Evolutionary conservation across 805 yeast species (phyloP), one percentile per base, ranked within the genome.

Genomic region (Saccharomycopsis olivae): DNA sequence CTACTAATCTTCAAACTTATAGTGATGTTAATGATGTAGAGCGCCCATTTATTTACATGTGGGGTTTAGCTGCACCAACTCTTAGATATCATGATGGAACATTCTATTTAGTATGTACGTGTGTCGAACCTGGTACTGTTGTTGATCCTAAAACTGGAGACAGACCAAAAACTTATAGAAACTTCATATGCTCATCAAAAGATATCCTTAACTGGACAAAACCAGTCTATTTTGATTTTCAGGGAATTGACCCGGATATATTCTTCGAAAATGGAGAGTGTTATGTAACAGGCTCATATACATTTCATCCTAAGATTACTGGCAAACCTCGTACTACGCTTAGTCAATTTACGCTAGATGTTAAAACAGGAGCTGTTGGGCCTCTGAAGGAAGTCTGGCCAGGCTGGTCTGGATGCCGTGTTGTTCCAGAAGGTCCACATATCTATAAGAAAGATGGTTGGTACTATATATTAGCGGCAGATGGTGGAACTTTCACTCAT

Each of bases 211-310:
- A 35, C 19, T 42, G 43, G 46, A 34, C 46, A 5, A 31, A 42
- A 6, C 46, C 43, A 2, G 32, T 42, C 9, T 42, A 31, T 17
- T 42, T 42, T 35, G 46, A 42, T 3, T 42, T 42, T 24, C 43
- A 34, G n/a, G 46, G 46, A 5, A 42, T 42, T 8, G 46, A 42
- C 16, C 46, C 46, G 2, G 46, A 42, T 20, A 34, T 42, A 15
- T 42, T 23, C 14, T 42, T 42, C 24, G 41, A 41, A n/a, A 16
- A 34, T 11, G 23, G 19, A 19, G 25, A 34, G 15, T 21, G n/a
- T n/a, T 42, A 42, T 29, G 23, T 42, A 9, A 35, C 43, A 9
- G 46, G 46, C 2, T 42, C 46, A 3, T 42, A 34, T 23, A 38
- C 39, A 2, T 36, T 24, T 21, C 19, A 33, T 16, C 43, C 46